Percentiles rank a stretch among this genome's conserved stretches.
Evolutionary conservation across 331 rosid species (phyloP).

Genomic region (Saraca asoca): DNA sequence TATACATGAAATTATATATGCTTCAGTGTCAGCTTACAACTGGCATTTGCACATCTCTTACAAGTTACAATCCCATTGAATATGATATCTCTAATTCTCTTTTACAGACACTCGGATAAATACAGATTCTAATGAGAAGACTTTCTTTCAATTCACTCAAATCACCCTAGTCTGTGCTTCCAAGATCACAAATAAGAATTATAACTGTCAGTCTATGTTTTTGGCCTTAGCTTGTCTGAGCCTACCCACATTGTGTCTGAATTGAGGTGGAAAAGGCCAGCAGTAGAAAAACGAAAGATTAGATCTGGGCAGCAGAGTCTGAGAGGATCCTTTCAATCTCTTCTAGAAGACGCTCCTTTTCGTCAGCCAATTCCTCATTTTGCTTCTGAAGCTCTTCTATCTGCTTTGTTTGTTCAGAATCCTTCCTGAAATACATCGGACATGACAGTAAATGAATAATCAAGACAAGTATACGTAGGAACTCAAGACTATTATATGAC

Average conservation of each 20-base stretch:
- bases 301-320: slow-evolving; percentile 61
- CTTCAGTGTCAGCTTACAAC: slow-evolving; percentile 4
- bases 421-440: slow-evolving; percentile 64
- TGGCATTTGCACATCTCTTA: slow-evolving; percentile 13
- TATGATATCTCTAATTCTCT: not conserved
- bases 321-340: slow-evolving; percentile 77
- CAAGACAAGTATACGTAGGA: too few species aligned
- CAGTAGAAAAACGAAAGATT: slow-evolving; percentile 23
- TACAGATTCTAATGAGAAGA: not conserved
- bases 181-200: slow-evolving; percentile 22
- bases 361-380: slow-evolving; percentile 78
- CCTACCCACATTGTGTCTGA: slow-evolving; percentile 28
- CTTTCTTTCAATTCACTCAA: not conserved
- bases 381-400: slow-evolving; percentile 93
- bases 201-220: slow-evolving; percentile 17
- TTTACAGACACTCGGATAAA: not conserved
- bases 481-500: too few species aligned
- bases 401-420: slow-evolving; percentile 93
- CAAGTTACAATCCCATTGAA: slow-evolving; percentile 9
- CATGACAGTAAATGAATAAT: not conserved
- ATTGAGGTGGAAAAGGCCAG: not conserved
- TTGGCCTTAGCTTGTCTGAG: slow-evolving; percentile 1
- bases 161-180: slow-evolving; percentile 1
- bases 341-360: slow-evolving; percentile 80
- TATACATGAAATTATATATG: not conserved